Evolutionary conservation across 2,329 filamentous ascomycete species (phyloP), one percentile per base, ranked within the genome.

Genomic region (Alternaria gaisen): DNA sequence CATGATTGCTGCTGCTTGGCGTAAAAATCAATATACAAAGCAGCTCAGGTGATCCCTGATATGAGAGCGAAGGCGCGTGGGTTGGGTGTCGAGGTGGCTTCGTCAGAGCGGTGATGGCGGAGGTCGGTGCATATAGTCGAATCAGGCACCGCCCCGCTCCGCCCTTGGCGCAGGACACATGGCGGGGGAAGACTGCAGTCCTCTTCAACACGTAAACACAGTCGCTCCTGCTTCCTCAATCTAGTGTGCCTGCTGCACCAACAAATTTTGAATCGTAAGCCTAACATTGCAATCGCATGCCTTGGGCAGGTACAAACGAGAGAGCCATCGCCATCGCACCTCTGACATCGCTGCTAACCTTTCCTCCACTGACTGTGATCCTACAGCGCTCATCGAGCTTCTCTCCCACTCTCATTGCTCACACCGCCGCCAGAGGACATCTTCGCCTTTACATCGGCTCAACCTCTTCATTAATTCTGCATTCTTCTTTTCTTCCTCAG

Each of bases 1-100:
- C 95, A 99, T 99, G 74, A 79, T 85, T 73, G 69, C 66, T 66
- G 70, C 67, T 67, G 67, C 66, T 69, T 62, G 58, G 30, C 47
- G 40, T 44, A 56, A 60, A 60, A 56, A 51, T 44, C 34, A 56
- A 60, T 60, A 60, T 56, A 30, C 53, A 51, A 64, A 63, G 65
- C 73, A 75, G 68, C 66, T 66, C 61, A 65, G 58, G 58, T 61
- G 47, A 54, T 57, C 58, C 68, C 67, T 59, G 34, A 56, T 46
- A 63, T 59, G 63, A 48, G 61, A 53, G 53, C 51, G 47, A 50
- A 69, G 65, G 61, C 55, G 66, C 67, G 71, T 60, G 64, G 67
- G 65, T 63, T 65, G 66, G 67, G 46, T 62, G 66, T 60, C 52
- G 64, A 53, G 58, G 66, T 65, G 71, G 60, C 65, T 68, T 72